phyloP scores from a whole-genome alignment of 1,284 basidiomycete genomes.

The Flammula alnicola region DNA sequence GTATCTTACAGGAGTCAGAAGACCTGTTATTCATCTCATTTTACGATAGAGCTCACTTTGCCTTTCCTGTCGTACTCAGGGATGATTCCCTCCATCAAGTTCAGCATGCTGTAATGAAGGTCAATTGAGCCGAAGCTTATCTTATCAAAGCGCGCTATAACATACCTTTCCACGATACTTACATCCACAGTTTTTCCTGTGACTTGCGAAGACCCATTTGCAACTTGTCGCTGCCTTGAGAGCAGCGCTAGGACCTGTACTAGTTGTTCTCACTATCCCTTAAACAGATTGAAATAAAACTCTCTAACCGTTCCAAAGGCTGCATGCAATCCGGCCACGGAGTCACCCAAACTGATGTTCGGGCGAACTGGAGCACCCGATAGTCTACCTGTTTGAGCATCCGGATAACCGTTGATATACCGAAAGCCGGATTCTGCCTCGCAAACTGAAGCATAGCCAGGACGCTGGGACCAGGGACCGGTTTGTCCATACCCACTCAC shows the following conservation, averaged over 20 bases:
- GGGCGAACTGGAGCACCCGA: slow-evolving; percentile 68
- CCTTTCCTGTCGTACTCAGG: slow-evolving; percentile 77
- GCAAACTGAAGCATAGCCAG: slow-evolving; percentile 74
- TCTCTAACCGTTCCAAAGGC: slow-evolving; percentile 73
- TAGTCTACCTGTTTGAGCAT: slow-evolving; percentile 54
- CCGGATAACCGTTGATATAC: slow-evolving; percentile 71
- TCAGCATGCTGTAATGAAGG: slow-evolving; percentile 57
- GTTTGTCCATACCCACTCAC: slow-evolving; percentile 77
- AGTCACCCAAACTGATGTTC: slow-evolving; percentile 73
- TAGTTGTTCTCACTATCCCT: no score
- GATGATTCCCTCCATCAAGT: slow-evolving; percentile 76
- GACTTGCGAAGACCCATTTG: slow-evolving; percentile 31
- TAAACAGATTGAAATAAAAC: no score
- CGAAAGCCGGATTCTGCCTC: slow-evolving; percentile 76
- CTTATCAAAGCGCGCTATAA: neutral
- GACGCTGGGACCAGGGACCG: slow-evolving; percentile 69
- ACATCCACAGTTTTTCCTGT: slow-evolving; percentile 70
- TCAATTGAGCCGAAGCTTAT: neutral
- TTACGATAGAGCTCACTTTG: slow-evolving; percentile 44
- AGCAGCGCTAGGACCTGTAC: slow-evolving; percentile 79
- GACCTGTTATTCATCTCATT: neutral
- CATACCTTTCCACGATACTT: slow-evolving; percentile 71
- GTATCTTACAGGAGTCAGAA: slow-evolving; percentile 43
- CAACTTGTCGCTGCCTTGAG: slow-evolving; percentile 45
- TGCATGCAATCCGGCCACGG: slow-evolving; percentile 70